These are phyloP conservation scores for Penicillium lividum DNA, from an alignment of 495 filamentous ascomycete species.

Conservation along the genomic window DNA sequence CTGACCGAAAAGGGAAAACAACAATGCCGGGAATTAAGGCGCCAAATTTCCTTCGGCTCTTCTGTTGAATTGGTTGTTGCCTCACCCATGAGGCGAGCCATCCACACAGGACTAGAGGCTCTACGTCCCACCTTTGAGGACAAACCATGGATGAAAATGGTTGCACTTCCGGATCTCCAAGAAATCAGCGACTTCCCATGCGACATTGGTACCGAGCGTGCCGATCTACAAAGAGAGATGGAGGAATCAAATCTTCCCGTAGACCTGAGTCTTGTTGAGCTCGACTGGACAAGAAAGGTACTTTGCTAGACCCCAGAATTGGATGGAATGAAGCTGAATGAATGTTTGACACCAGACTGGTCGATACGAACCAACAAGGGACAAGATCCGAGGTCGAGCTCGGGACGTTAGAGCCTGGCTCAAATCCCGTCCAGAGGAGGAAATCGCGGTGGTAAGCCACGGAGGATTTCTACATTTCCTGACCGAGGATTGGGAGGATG, in stretches of 20 bases:
- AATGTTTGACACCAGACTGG: slow-evolving; percentile 15
- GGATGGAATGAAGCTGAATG: neutral
- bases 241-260: slow-evolving; percentile 54
- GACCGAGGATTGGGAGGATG: slow-evolving; percentile 69
- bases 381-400: slow-evolving; percentile 59
- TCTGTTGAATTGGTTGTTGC: slow-evolving; percentile 65
- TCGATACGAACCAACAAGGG: slow-evolving; percentile 52
- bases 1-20: slow-evolving; percentile 66
- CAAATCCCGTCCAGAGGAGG: slow-evolving; percentile 40
- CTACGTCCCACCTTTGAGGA: slow-evolving; percentile 46
- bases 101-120: slow-evolving; percentile 67
- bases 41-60: slow-evolving; percentile 56
- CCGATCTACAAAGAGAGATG: slow-evolving; percentile 58
- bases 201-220: slow-evolving; percentile 61
- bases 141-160: slow-evolving; percentile 33
- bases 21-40: slow-evolving; percentile 62
- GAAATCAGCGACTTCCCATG: slow-evolving; percentile 70
- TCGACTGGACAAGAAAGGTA: slow-evolving; percentile 63
- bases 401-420: slow-evolving; percentile 59
- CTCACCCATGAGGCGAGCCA: slow-evolving; percentile 72
- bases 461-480: slow-evolving; percentile 66
- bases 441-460: slow-evolving; percentile 64
- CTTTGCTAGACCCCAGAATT: neutral
- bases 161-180: slow-evolving; percentile 70
- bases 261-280: slow-evolving; percentile 53